Evolutionary conservation across 73 alveolate species (phyloP).

Genomic region (Durusdinium trenchii): DNA sequence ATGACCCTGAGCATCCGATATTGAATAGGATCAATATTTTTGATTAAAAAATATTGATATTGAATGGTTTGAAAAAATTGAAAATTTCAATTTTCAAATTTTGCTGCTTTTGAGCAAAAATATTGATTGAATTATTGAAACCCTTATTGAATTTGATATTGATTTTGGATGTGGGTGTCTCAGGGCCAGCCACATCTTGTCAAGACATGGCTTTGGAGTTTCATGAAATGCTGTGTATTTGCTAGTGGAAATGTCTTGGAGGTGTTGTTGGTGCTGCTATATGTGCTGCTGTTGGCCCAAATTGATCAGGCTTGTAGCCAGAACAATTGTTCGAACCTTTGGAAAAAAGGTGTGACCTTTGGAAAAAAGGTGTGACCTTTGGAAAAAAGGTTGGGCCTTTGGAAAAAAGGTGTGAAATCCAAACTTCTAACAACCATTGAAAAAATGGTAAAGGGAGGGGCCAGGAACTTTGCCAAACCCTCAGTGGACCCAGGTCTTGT

Average conservation of each 20-base stretch:
- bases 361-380: neutral
- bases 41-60: neutral
- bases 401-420: neutral
- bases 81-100: neutral
- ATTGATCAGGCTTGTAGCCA: neutral
- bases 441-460: constrained; percentile 14
- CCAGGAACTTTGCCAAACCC: constrained; percentile 33
- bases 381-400: neutral
- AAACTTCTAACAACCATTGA: neutral
- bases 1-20: constrained; percentile 51
- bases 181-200: neutral
- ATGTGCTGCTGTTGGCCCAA: neutral
- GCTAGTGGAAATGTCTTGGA: neutral
- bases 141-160: neutral
- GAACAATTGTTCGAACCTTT: neutral
- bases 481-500: neutral
- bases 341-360: neutral
- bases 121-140: neutral
- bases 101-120: neutral
- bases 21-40: constrained; percentile 9
- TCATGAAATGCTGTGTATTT: neutral
- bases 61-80: neutral
- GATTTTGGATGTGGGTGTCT: neutral
- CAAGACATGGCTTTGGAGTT: neutral
- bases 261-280: neutral